Base-by-base conservation (phyloP, 306 rosid species). In the Purshia tridentata region DNA sequence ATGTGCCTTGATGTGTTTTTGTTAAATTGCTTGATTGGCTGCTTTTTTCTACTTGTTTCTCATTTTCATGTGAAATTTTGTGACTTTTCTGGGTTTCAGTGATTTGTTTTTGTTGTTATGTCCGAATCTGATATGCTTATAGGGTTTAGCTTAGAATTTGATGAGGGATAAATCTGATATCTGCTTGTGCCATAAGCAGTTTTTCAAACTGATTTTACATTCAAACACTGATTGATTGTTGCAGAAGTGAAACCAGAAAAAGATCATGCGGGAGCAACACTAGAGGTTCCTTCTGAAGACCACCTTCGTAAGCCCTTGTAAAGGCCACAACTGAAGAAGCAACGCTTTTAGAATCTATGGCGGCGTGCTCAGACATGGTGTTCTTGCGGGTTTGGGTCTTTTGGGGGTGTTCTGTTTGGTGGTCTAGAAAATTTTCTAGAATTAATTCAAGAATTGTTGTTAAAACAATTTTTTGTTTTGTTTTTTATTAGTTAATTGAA, bases 241-340 rank as follows among this genome's bases (percentile, higher is more conserved):
- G 86, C 93, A 89, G 94, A 77, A 44, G 82, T 94, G 88, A 91
- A 91, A 86, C 86, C 98, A 6, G 75, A 62, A 50, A 88, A 85
- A 81, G 96, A 83, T 8, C 97, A 89, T 76, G 95, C 95, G 8
- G 97, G 99, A 39, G 93, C 96, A 65, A 91, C 91, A 37, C 83
- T 91, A n/a, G 99, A 94, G 85, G 59, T 91, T 80, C 97, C 97
- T 18, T 82, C 97, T 0, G 96, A 94, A 69, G 97, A 88, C 62
- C 78, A 77, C 70, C 80, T 86, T 44, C 68, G 74, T n/a, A 81
- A 72, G 65, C 60, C 81, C 42, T 75, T 23, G 46, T 69, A 29
- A 29, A 29, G 35, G 35, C 35, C 35, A 2, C 35, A 9, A 56
- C 14, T 37, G 74, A 70, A 70, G 53, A 65, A 61, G 45, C 45